Evolutionary conservation across 495 filamentous ascomycete genomes (phyloP), one percentile per base, ranked within the genome.

Genomic region (Aspergillus panamensis): DNA sequence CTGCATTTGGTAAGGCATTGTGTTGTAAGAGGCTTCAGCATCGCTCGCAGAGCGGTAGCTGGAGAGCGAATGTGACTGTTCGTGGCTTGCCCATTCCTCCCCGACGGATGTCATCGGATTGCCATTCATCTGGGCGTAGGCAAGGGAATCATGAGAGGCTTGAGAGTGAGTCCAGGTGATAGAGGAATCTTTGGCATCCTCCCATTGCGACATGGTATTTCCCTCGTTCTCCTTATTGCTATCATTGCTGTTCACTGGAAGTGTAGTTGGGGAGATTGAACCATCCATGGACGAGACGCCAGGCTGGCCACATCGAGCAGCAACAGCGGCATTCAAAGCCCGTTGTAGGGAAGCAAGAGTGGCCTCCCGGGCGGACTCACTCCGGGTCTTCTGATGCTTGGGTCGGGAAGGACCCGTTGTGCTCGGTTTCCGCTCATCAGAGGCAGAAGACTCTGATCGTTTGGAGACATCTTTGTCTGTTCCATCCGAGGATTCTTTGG

Each of bases 331-430:
- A 60, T 77, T 73, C 55, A 79, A 62, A 12, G 76, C 76, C 45
- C 75, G 62, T 57, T 79, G 76, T 50, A 79, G 58, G 19, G 75
- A 77, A 3, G 74, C 74, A 58, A 77, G 77, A 3, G 73, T 79
- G 40, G 74, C 75, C 48, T 77, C 73, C 7, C 73, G 73, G 19
- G 73, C 70, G 6, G 74, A 67, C 53, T 79, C 73, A 39, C 74
- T 79, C 42, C 67, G 66, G 13, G 73, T 72, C 57, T 77, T 76
- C 29, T 74, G 69, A 56, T 76, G 73, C 55, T 73, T 75, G 13
- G 62, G 62, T 10, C 56, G 58, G 45, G 58, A 55, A 29, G 63
- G 53, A 12, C 65, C 65, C 47, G 52, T 52, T 6, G 63, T 59
- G 12, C 64, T 60, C 57, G 70, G 68, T 40, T 60, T 57, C 40